Evolutionary conservation across 495 filamentous ascomycete species (phyloP).

Genomic region (Hyaloscypha variabilis): DNA sequence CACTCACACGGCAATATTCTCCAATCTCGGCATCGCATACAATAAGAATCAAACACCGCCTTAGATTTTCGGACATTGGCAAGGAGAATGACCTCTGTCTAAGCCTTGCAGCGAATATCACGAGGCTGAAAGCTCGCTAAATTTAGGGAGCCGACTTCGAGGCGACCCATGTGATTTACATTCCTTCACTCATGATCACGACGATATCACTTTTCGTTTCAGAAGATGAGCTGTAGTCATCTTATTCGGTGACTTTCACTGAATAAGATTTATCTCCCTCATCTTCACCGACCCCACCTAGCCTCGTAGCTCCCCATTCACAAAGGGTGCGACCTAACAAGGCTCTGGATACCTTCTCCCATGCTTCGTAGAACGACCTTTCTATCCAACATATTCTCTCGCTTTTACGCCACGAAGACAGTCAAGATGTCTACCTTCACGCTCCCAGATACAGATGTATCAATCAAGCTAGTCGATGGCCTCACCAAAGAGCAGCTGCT

Average conservation of each 20-base stretch:
- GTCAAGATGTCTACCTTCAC: constrained; percentile 53
- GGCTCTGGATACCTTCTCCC: background rate
- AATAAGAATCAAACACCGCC: background rate
- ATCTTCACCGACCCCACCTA: background rate
- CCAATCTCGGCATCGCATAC: background rate
- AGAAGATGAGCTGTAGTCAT: background rate
- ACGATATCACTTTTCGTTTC: background rate
- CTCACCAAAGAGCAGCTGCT: constrained; percentile 67
- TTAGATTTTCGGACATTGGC: background rate
- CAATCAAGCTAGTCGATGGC: constrained; percentile 58
- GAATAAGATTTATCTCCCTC: background rate
- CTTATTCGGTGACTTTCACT: background rate
- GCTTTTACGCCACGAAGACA: background rate
- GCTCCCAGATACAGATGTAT: constrained; percentile 46
- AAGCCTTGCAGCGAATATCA: background rate
- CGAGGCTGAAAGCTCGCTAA: background rate
- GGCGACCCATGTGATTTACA: background rate
- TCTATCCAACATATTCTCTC: background rate
- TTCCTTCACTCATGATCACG: background rate
- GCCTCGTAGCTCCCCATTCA: background rate
- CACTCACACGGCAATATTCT: background rate
- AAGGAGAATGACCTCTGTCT: background rate
- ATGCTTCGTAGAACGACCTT: constrained; percentile 10
- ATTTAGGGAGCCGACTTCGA: background rate
- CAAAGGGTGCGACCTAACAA: background rate